Conservation (phyloP, 2,329 filamentous ascomycete genomes). For the Diplodia seriata region DNA sequence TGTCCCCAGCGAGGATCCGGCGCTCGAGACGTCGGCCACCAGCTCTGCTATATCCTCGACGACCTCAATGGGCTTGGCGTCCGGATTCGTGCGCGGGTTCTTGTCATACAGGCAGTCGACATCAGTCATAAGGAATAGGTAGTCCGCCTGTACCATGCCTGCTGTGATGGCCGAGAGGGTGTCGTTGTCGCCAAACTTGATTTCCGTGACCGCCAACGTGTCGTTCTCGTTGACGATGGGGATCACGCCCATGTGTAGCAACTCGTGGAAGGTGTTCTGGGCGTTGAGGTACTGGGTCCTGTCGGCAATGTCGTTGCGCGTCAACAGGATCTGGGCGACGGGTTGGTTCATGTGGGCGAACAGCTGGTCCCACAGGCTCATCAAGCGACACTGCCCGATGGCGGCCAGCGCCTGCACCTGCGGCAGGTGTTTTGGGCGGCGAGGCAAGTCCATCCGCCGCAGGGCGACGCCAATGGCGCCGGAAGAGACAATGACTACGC, state of each 20-base stretch:
- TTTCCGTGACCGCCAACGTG: slow-evolving; percentile 94
- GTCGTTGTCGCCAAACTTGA: slow-evolving; percentile 99
- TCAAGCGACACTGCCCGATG: slow-evolving; percentile 93
- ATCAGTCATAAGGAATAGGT: slow-evolving; percentile 98
- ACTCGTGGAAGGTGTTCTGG: slow-evolving; percentile 89
- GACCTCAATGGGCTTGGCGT: slow-evolving; percentile 88
- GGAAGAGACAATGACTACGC: slow-evolving; percentile 94
- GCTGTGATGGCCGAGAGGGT: slow-evolving; percentile 96
- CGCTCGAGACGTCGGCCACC: slow-evolving; percentile 87
- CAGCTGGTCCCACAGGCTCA: slow-evolving; percentile 93
- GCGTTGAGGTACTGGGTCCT: slow-evolving; percentile 95
- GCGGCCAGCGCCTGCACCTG: slow-evolving; percentile 92
- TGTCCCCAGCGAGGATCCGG: slow-evolving; percentile 87
- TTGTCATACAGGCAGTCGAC: slow-evolving; percentile 97
- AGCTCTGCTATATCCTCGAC: slow-evolving; percentile 86
- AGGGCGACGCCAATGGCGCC: slow-evolving; percentile 95
- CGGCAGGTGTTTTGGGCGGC: slow-evolving; percentile 87
- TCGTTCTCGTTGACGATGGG: slow-evolving; percentile 99
- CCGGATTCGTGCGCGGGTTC: slow-evolving; percentile 84
- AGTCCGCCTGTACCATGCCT: slow-evolving; percentile 95
- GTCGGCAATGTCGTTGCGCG: slow-evolving; percentile 95
- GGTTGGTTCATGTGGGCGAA: slow-evolving; percentile 89
- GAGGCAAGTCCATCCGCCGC: slow-evolving; percentile 85
- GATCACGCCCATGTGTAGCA: slow-evolving; percentile 93
- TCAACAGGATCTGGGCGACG: slow-evolving; percentile 92